These are phyloP conservation scores for Lindgomyces ingoldianus DNA, from an alignment of 495 filamentous ascomycete species.

Conservation along the genomic window DNA sequence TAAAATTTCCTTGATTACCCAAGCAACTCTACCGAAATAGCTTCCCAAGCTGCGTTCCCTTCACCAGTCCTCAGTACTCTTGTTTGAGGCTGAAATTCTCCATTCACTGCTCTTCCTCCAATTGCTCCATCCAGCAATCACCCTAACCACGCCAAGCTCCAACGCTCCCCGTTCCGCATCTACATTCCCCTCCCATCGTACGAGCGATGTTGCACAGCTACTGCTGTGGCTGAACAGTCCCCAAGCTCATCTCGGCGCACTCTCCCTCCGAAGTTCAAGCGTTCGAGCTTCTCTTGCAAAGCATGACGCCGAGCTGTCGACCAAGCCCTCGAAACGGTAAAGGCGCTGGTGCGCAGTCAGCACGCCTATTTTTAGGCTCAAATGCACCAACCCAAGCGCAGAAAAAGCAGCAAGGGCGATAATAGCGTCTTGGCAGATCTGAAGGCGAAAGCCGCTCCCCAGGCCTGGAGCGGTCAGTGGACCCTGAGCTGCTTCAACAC, in stretches of 20 bases:
- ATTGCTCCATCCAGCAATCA: neutral
- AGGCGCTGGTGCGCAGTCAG: neutral
- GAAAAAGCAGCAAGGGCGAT: neutral
- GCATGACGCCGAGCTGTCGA: neutral
- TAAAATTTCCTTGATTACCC: no score
- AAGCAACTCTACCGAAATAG: no score
- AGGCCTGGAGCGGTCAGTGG: no score
- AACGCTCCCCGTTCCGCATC: no score
- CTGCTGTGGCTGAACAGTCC: neutral
- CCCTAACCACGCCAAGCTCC: no score
- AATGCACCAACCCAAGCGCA: no score
- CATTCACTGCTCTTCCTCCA: neutral
- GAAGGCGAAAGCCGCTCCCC: neutral
- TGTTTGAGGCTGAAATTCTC: no score
- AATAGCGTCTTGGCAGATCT: neutral
- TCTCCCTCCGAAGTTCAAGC: neutral
- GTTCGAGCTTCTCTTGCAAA: neutral
- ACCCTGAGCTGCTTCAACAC: no score
- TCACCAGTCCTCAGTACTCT: neutral
- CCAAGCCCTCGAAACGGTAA: neutral
- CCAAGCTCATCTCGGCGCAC: neutral
- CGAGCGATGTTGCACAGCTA: no score
- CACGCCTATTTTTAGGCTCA: neutral
- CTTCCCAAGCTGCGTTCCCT: no score
- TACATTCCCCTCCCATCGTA: no score